A percentile compares a stretch with the other conserved stretches of the same genome.
Conservation (phyloP, 179 eudicot species). For the Gypsophila paniculata region DNA sequence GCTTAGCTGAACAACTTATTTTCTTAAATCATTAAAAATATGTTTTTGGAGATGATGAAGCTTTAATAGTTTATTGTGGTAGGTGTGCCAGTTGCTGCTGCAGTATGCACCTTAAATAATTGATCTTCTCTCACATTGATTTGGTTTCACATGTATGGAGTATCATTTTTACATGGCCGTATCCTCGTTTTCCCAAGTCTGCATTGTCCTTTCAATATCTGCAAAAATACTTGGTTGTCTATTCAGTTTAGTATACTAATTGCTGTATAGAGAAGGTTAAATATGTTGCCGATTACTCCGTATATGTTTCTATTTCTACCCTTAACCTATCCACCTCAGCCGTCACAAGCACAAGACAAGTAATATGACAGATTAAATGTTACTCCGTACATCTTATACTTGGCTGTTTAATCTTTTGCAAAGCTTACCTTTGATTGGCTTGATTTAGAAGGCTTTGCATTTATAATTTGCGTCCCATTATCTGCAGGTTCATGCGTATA, state of each 20-base stretch:
- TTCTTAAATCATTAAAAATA: neutral
- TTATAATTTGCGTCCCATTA: slow-evolving; percentile 2
- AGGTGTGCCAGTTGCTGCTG: too few species aligned
- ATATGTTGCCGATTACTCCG: neutral
- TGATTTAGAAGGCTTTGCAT: neutral
- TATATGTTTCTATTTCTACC: neutral
- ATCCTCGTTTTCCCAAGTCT: too few species aligned
- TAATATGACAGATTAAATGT: neutral
- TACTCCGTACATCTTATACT: neutral
- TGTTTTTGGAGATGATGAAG: too few species aligned
- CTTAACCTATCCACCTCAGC: neutral
- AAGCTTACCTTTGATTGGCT: neutral
- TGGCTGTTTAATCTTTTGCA: neutral
- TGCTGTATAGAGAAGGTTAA: neutral
- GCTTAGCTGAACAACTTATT: neutral
- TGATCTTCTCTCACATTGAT: neutral
- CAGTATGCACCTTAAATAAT: neutral
- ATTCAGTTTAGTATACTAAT: neutral
- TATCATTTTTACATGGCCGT: neutral
- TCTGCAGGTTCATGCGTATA: slow-evolving; percentile 41
- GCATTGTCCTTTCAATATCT: neutral
- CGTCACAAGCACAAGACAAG: neutral
- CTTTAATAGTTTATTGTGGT: too few species aligned
- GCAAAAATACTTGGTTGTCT: neutral
- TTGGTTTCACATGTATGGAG: neutral